Base-by-base conservation (phyloP, 1,139 yeast species). In the Yamadazyma jaroonii region DNA sequence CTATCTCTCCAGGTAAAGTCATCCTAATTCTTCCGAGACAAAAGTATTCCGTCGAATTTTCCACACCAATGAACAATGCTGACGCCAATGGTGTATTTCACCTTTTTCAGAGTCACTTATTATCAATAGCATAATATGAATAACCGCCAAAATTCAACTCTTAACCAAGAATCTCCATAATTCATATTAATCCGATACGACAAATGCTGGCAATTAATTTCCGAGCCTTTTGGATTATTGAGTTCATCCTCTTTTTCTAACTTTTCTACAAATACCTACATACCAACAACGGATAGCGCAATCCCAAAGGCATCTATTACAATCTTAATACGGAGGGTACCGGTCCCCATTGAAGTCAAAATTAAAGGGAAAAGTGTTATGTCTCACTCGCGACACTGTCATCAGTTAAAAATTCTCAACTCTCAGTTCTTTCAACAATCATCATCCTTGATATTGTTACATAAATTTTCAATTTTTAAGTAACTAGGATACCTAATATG, bases 401-500 rank as follows among this genome's bases (percentile, higher is more conserved):
- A 13, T 27, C 29, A 27, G 29, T 27, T 7, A 27, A 27, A 25
- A 25, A 25, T 25, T 25, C 27, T 25, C 27, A 25, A 25, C 13
- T 25, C 27, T 25, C 27, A 25, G 7, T 7, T 12, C 4, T 25
- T 25, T 25, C 27, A 25, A 25, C 27, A 17, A 17, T 17, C 14
- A 6, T 10, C 14, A 10, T 11, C 13, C 28, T 25, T 25, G 28
- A 25, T 25, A 25, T 25, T 25, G 13, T 17, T 17, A 17, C 20
- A 17, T 17, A 17, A 17, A 17, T 17, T 17, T 17, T 6, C 20
- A 17, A 17, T 4, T 17, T 17, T 17, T 6, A 17, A 17, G 22
- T 28, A n/a, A 28, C 21, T 9, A 26, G 29, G 17, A 28, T 12
- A 15, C 3, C 30, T 28, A 9, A 17, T 14, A 39, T 39, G 42